Percentiles rank a stretch among this genome's conserved stretches.
phyloP scores from a whole-genome alignment of 2,329 filamentous ascomycete genomes.

The Elsinoe ampelina region DNA sequence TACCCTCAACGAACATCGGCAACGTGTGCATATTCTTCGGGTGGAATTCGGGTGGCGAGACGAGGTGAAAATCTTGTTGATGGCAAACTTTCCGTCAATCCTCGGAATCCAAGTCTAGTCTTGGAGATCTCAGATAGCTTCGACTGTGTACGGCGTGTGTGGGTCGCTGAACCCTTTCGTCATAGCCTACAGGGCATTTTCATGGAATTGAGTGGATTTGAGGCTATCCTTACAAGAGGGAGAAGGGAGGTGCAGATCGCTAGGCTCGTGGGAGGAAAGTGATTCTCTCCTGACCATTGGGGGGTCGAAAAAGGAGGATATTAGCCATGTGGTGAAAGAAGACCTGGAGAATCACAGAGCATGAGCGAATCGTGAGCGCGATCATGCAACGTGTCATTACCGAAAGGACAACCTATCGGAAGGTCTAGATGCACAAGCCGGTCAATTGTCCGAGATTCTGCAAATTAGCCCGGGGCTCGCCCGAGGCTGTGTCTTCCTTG shows the following conservation, averaged over 20 bases:
- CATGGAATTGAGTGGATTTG: too few species aligned
- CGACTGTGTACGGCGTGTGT: too few species aligned
- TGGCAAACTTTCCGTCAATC: too few species aligned
- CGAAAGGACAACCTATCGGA: neutral
- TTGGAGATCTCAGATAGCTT: too few species aligned
- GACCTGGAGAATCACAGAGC: neutral
- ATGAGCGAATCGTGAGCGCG: neutral
- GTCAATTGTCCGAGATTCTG: slow-evolving; percentile 7
- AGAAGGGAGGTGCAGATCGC: slow-evolving; percentile 13
- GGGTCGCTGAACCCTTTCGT: too few species aligned
- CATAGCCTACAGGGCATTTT: too few species aligned
- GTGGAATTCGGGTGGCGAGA: too few species aligned
- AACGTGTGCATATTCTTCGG: too few species aligned
- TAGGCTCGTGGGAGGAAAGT: slow-evolving; percentile 13
- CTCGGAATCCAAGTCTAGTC: too few species aligned
- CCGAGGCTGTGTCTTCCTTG: slow-evolving; percentile 29
- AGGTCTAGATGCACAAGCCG: slow-evolving; percentile 6
- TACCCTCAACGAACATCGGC: too few species aligned
- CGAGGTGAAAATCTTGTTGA: too few species aligned
- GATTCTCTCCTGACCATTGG: slow-evolving; percentile 18
- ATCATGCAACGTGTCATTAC: neutral
- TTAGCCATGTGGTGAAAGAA: slow-evolving; percentile 13
- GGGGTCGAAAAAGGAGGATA: slow-evolving; percentile 16
- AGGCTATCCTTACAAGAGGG: slow-evolving; percentile 17
- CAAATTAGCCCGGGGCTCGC: slow-evolving; percentile 7